These are phyloP conservation scores for Fusarium denticulatum DNA, from an alignment of 2,329 filamentous ascomycete genomes.

Conservation along the genomic window DNA sequence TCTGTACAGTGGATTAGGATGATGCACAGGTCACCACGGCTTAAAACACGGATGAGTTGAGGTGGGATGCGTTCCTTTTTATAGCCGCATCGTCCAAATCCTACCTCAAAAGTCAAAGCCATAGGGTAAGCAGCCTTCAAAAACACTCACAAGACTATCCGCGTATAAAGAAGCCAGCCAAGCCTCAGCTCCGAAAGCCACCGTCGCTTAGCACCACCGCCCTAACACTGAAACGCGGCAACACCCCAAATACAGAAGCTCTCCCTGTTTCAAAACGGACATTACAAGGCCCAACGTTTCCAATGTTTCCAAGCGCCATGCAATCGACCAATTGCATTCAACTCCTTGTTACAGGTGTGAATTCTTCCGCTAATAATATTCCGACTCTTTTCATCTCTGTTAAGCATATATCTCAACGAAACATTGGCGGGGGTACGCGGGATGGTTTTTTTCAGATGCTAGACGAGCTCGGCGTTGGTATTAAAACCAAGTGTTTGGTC, in stretches of 20 bases:
- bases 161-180: not conserved
- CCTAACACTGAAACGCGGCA: conserved; percentile 8
- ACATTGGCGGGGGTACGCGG: not conserved
- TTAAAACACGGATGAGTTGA: not conserved
- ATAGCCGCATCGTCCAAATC: not conserved
- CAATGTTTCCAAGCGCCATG: not conserved
- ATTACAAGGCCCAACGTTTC: conserved; percentile 5
- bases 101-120: rapidly evolving
- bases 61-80: rapidly evolving
- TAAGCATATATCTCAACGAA: not conserved
- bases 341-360: conserved; percentile 2
- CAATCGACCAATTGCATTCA: not conserved
- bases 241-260: conserved; percentile 11
- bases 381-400: not conserved
- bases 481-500: conserved; percentile 9
- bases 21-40: not conserved
- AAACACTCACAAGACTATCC: not conserved
- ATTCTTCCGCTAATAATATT: conserved; percentile 18
- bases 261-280: conserved; percentile 22
- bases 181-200: not conserved
- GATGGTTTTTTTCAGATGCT: too few species aligned
- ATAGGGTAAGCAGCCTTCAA: not conserved
- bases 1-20: too few species aligned
- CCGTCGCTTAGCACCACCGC: not conserved
- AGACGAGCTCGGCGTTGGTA: conserved; percentile 8